A percentile compares a stretch with the other conserved stretches of the same genome.
Conservation (phyloP, 2,329 filamentous ascomycete species). For the Phyllosticta capitalensis region DNA sequence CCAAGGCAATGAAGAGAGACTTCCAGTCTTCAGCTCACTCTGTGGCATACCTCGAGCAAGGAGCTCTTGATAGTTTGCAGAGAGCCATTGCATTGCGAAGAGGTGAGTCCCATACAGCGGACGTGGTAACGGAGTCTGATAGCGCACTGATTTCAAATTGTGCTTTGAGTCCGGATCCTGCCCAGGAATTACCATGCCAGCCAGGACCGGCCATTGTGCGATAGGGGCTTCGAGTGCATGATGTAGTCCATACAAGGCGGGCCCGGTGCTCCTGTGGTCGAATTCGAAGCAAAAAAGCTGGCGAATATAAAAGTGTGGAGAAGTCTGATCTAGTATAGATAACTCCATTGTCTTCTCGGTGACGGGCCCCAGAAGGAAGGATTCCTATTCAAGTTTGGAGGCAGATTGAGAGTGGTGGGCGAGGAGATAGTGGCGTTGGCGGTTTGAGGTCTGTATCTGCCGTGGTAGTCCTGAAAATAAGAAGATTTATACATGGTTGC, state of each 20-base stretch:
- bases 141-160: background rate
- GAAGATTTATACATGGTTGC: too few species aligned
- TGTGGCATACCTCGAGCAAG: background rate
- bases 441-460: too few species aligned
- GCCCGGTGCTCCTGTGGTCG: background rate
- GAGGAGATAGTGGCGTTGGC: too few species aligned
- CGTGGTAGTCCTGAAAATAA: too few species aligned
- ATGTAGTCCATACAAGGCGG: background rate
- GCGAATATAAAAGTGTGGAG: background rate
- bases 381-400: too few species aligned
- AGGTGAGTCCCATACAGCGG: background rate
- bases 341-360: background rate
- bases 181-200: background rate
- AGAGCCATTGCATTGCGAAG: background rate
- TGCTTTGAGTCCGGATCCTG: background rate
- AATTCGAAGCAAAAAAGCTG: background rate
- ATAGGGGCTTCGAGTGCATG: background rate
- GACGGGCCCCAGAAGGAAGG: background rate
- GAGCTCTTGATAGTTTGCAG: background rate
- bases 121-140: background rate
- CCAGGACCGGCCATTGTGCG: background rate
- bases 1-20: background rate
- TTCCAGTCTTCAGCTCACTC: background rate
- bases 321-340: background rate
- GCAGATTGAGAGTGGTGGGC: too few species aligned